Evolutionary conservation across 495 filamentous ascomycete genomes (phyloP), one percentile per base, ranked within the genome.

Genomic region (Annulohypoxylon bovei): DNA sequence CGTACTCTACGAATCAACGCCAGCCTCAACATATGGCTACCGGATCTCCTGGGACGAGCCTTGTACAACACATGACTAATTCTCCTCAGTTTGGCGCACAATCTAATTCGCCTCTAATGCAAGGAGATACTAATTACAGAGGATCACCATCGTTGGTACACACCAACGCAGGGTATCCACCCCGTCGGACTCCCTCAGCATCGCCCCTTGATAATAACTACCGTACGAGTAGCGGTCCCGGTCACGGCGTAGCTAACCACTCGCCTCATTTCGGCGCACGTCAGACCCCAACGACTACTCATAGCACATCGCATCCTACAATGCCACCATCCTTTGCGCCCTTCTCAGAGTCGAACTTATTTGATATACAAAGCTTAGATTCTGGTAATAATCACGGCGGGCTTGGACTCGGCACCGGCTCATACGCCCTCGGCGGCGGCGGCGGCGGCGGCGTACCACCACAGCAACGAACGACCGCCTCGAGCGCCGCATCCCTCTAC

Each of bases 81-180:
- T 80, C 82, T 28, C 78, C 81, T 12, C 82, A 83, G 39, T 84
- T 83, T 54, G 71, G 76, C n/a, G 44, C 79, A 6, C 75, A 81
- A 39, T 73, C 78, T 9, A 82, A 70, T 62, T 79, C 69, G 33
- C 74, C 65, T 35, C 77, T 83, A 23, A 76, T 71, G 57, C 56
- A 79, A 25, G 58, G 75, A n/a, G 78, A 83, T 35, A 71, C 56
- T 32, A 79, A 67, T 52, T 84, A 83, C 61, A 77, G 82, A 33
- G 72, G 71, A 37, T 77, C 81, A 1, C 67, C 79, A n/a, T 76
- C 75, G 7, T 54, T 76, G 9, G 74, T 77, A n/a, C 72, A 76
- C 11, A 78, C 44, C 32, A 76, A 65, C 33, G 28, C 78, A 22
- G 71, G 79, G 3, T 83, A 81, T 57, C 70, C 71, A 20, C 61